Evolutionary conservation across 768 basidiomycete species (phyloP).

Genomic region (Sarcodon aspratus): DNA sequence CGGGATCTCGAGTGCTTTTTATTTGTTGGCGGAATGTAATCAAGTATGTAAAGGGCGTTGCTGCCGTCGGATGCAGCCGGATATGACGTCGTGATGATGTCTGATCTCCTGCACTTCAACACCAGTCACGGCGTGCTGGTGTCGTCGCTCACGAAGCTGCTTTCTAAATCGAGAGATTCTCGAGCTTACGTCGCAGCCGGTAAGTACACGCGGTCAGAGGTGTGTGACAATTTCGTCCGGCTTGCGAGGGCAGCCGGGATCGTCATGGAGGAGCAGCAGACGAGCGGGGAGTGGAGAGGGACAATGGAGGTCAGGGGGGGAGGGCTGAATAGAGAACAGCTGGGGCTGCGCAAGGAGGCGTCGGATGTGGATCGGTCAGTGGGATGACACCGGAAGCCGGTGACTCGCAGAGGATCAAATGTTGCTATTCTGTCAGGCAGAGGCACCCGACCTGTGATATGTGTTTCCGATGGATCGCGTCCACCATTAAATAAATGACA

Average conservation of each 20-base stretch:
- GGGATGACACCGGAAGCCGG: constrained; percentile 15
- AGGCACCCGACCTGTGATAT: too few relatives aligned
- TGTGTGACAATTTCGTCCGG: constrained; percentile 43
- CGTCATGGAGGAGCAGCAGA: constrained; percentile 32
- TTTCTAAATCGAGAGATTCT: constrained; percentile 27
- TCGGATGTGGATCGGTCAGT: constrained; percentile 52
- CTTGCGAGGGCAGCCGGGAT: constrained; percentile 29
- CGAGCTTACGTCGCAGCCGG: constrained; percentile 53
- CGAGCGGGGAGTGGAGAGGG: constrained; percentile 36
- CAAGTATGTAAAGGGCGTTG: background rate
- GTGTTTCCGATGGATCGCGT: too few relatives aligned
- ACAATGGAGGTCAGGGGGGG: constrained; percentile 25
- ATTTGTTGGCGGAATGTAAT: constrained; percentile 1
- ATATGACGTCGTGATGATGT: constrained; percentile 55
- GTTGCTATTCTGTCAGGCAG: too few relatives aligned
- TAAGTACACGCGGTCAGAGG: constrained; percentile 40
- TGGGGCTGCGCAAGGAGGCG: constrained; percentile 41
- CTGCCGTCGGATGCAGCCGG: constrained; percentile 6
- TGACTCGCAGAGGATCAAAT: too few relatives aligned
- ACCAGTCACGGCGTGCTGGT: constrained; percentile 46
- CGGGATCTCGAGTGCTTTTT: background rate
- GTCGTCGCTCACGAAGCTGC: constrained; percentile 34
- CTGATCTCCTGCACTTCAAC: constrained; percentile 64
- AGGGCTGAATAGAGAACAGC: constrained; percentile 33
- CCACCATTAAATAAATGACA: too few relatives aligned